phyloP scores from a whole-genome alignment of 106 monocot species.

The Platanthera zijinensis region DNA sequence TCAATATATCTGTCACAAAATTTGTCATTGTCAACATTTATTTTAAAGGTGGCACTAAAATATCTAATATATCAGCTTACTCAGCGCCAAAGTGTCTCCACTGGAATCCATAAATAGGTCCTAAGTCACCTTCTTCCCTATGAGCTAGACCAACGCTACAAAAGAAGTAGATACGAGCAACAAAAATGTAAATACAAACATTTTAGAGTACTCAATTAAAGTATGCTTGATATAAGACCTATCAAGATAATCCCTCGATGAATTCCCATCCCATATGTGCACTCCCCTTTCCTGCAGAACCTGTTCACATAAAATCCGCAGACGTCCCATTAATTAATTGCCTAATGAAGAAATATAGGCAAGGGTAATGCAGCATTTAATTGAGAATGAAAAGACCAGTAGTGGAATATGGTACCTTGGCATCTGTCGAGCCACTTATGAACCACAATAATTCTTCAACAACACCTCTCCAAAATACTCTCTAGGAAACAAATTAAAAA shows the following conservation, averaged over 20 bases:
- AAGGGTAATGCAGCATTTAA: neutral
- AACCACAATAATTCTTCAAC: constrained; percentile 99
- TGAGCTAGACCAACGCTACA: constrained; percentile 60
- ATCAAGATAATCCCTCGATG: constrained; percentile 93
- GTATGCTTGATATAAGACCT: constrained; percentile 28
- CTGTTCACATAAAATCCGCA: constrained; percentile 30
- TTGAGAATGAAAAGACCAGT: neutral
- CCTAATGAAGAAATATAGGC: constrained; percentile 3
- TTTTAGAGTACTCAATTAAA: neutral
- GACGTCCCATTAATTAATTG: neutral
- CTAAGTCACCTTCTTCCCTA: constrained; percentile 90
- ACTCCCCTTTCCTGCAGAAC: constrained; percentile 79
- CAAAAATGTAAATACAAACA: neutral
- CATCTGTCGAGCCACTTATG: constrained; percentile 98
- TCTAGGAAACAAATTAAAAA: constrained; percentile 33
- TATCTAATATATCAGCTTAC: constrained; percentile 32
- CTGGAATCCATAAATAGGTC: constrained; percentile 97
- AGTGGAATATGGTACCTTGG: constrained; percentile 42
- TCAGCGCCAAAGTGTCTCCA: constrained; percentile 99
- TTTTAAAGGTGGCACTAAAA: neutral
- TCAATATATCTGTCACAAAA: constrained; percentile 52
- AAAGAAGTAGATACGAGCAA: neutral
- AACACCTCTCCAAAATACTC: constrained; percentile 92
- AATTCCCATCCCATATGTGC: constrained; percentile 98
- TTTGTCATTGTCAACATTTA: neutral